Percentiles rank a stretch among this genome's conserved stretches.
phyloP scores from a whole-genome alignment of 306 rosid species.

The Betula pendula region DNA sequence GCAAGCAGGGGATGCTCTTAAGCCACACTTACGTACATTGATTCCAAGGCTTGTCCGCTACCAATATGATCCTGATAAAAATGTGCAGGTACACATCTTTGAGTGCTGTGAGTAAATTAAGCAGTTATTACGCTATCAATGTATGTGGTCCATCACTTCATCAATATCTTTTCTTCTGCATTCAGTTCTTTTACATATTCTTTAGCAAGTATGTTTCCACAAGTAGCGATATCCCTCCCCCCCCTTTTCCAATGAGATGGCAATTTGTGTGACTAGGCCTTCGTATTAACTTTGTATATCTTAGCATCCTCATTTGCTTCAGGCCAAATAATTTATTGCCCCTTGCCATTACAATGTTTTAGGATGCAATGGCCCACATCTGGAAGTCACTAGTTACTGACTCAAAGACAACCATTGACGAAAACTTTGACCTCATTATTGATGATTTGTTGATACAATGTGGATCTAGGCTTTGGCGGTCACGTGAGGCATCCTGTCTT shows the following conservation, averaged over 20 bases:
- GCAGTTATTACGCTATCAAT: not conserved
- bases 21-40: constrained; percentile 70
- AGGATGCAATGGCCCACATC: constrained; percentile 98
- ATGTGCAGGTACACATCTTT: constrained; percentile 72
- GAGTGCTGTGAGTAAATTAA: not conserved
- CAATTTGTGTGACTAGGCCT: not conserved
- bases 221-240: not conserved
- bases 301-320: constrained; percentile 23
- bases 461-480: constrained; percentile 98
- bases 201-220: not conserved
- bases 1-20: constrained; percentile 92
- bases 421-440: constrained; percentile 72
- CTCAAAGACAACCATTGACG: constrained; percentile 91
- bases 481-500: constrained; percentile 91
- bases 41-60: constrained; percentile 97
- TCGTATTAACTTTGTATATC: constrained; percentile 1
- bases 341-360: constrained; percentile 29
- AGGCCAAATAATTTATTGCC: constrained; percentile 2
- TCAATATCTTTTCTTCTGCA: not conserved
- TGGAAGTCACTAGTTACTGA: constrained; percentile 97
- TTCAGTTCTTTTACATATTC: not conserved
- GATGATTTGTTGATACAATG: constrained; percentile 80
- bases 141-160: not conserved
- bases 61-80: constrained; percentile 98
- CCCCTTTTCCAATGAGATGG: not conserved